Evolutionary conservation across 257 asterid genomes (phyloP), one percentile per base, ranked within the genome.

Genomic region (Eucommia ulmoides): DNA sequence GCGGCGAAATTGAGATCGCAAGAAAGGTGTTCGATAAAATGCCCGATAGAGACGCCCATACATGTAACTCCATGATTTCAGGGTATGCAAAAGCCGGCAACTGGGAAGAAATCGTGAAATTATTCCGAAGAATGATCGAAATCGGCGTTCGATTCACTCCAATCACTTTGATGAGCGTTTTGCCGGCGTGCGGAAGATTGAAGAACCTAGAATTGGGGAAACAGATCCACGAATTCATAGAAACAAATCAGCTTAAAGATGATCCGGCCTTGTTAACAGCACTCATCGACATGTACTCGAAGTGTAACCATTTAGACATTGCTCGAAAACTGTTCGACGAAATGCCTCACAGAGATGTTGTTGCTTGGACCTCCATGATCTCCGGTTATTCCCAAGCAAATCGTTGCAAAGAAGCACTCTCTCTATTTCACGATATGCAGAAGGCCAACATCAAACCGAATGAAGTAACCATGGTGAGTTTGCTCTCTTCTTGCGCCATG

Each of bases 351-450:
- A 67, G 48, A 41, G 78, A 67, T 33, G 76, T 77, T 1, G 64
- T 74, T 2, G 63, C 78, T 19, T 74, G 84, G 79, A 74, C 76
- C 21, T 75, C 81, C 22, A 77, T 77, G 70, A 65, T 77, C 38
- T 54, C 74, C 2, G 72, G 73, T 7, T 76, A 72, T 58, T 33
- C 48, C 42, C 73, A 66, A 19, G 65, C 69, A 7, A 54, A 52
- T 41, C 55, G 19, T 25, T 59, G 59, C 33, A 64, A 55, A 49
- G 72, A 73, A 53, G 75, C 75, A 2, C 70, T 73, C 24, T 29
- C 56, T 41, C 51, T 77, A 33, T 73, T 73, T 59, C 65, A 42
- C 16, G 67, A 69, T 20, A 72, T 69, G 83, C 73, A 72, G 24
- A 61, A 55, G 12, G 60, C 65, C 16, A 70, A 67, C 7, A 68